Evolutionary conservation across 208 protist genomes (phyloP), one percentile per base, ranked within the genome.

Genomic region (Trypanosoma vivax): DNA sequence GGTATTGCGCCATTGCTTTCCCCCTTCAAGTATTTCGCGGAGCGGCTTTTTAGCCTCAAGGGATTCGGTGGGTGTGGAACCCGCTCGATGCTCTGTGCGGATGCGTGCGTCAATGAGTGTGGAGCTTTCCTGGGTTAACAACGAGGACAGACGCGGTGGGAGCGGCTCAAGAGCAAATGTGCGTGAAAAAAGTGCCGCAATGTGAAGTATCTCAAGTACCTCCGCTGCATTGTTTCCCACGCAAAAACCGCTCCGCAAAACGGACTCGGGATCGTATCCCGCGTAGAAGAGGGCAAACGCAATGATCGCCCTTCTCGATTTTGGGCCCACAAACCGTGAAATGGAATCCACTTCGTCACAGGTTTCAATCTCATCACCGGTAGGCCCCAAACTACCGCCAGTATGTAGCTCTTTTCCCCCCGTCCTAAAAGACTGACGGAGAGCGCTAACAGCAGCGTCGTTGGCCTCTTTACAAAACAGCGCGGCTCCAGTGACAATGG

Each of bases 181-280:
- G 9, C 41, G 25, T 0, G 76, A 82, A 56, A 92, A 88, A 33
- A 78, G 37, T 9, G 61, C 63, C 13, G 68, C 60, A 4, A 67
- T 56, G 19, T 46, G 39, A 16, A 73, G 53, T 1, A 80, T 34
- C 30, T 86, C 78, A 24, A 80, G 41, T 4, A 69, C 53, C 45
- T 86, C 84, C 30, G 75, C 21, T 1, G 68, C 65, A 6, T 56
- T 50, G 16, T 83, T 45, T 29, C 70, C 50, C 30, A 79, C 60
- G 54, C 78, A 88, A 0, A 92, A 58, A 9, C 69, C 60, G 57
- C 80, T 87, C 40, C 63, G 60, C 13, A 86, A 49, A 1, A 92
- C 59, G n/a, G 68, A 46, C 7, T 65, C 58, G 0, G 84, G 60
- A 1, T 70, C 49, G 47, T 76, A 83, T 47, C 84, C 84, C 14